Base-by-base conservation (phyloP, 768 basidiomycete species). In the Infundibulicybe gibba region DNA sequence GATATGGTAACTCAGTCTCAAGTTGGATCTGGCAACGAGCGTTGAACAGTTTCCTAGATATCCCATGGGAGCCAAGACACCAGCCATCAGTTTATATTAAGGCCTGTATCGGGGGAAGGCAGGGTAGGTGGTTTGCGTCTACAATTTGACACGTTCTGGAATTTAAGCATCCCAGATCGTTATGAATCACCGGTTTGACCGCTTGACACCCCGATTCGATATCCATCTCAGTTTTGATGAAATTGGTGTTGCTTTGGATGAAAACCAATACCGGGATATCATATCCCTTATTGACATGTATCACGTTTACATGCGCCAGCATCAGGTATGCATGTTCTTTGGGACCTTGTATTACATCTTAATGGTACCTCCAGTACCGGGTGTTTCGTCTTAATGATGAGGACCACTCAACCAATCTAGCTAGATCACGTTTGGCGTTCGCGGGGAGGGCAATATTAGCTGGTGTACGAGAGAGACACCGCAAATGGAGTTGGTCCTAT, bases 261-360 rank as follows among this genome's bases (percentile, higher is more conserved):
- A 92, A 52, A 81, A 94, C 54, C 97, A 99, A 65, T 99, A 97
- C 61, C 81, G 91, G 44, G 93, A 98, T 63, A 81, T 79, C 17
- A 91, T 98, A 48, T 94, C 90, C 16, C 77, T 98, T 39, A 74
- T 94, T 49, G 94, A 98, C 63, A 93, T 97, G 79, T 97, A 95
- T 66, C 95, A 98, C 62, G 86, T 97, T 50, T 97, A 95, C 65
- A 77, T 85, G 40, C 82, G 97, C 44, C 84, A 84, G 56, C 81
- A 81, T 51, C 87, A 89, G 75, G 88, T 89, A 60, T 59, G 65
- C 12, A 16, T 15, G 25, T 38, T 43, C 20, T 37, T 38, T 40
- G 15, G 25, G 48, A 17, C 15, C 49, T 21, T 48, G 30, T 14
- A 20, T 13, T n/a, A n/a, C n/a, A n/a, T n/a, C n/a, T 20, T 33